These are phyloP conservation scores for Luffa acutangula DNA, from an alignment of 306 rosid species.

Conservation along the genomic window DNA sequence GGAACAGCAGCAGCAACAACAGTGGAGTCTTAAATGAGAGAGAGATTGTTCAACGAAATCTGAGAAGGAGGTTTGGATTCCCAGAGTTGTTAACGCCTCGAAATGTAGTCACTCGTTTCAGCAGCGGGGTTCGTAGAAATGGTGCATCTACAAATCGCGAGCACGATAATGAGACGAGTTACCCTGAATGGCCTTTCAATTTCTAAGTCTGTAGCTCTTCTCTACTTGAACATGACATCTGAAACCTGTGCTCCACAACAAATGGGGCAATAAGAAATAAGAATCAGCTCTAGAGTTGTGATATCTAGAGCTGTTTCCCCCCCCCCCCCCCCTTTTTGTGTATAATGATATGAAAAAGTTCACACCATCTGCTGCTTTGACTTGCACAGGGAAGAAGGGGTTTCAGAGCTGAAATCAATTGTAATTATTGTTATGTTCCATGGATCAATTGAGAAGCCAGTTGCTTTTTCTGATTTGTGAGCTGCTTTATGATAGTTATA, in stretches of 20 bases:
- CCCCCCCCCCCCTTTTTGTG: background rate
- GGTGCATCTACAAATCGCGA: slow-evolving; percentile 30
- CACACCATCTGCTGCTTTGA: background rate
- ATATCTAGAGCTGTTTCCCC: background rate
- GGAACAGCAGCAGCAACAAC: background rate
- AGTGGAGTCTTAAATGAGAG: slow-evolving; percentile 16
- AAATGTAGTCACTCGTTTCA: slow-evolving; percentile 20
- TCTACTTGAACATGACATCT: background rate
- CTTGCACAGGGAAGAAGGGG: background rate
- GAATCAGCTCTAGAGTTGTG: background rate
- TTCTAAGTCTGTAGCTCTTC: background rate
- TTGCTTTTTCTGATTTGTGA: background rate
- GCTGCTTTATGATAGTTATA: background rate
- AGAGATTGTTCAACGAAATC: slow-evolving; percentile 26
- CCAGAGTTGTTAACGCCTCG: slow-evolving; percentile 42
- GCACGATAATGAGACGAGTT: slow-evolving; percentile 30
- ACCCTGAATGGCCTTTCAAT: slow-evolving; percentile 30
- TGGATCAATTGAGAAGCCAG: background rate
- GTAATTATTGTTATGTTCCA: background rate
- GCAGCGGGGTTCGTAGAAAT: slow-evolving; percentile 20
- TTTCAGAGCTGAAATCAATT: background rate
- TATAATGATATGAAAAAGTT: background rate
- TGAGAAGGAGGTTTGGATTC: slow-evolving; percentile 41
- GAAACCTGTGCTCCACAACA: background rate
- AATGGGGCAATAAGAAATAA: background rate